phyloP scores from a whole-genome alignment of 2,329 filamentous ascomycete species.

The Exophiala aquamarina region DNA sequence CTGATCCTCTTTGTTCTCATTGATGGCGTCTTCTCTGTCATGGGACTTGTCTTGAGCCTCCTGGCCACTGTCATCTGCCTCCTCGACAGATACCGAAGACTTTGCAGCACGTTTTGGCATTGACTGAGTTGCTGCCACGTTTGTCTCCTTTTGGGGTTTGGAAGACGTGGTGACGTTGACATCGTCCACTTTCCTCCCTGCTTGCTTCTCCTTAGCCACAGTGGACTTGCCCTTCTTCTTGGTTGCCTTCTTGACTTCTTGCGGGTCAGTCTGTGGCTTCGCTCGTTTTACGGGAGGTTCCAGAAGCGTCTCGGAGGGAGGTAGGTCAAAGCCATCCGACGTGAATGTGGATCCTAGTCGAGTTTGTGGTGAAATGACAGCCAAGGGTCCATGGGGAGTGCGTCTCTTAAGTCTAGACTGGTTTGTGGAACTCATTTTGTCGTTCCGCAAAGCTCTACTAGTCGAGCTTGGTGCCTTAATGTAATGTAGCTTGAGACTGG shows the following conservation, averaged over 20 bases:
- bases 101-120: slow-evolving; percentile 13
- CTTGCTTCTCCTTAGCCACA: background rate
- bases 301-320: slow-evolving; percentile 5
- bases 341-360: slow-evolving; percentile 4
- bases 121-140: slow-evolving; percentile 12
- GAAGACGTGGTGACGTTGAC: background rate
- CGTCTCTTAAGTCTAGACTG: slow-evolving; percentile 12
- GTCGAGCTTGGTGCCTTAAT: no score
- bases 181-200: background rate
- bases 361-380: background rate
- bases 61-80: slow-evolving; percentile 3
- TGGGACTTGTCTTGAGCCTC: no score
- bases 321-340: slow-evolving; percentile 15
- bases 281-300: slow-evolving; percentile 7
- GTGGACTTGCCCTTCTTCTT: background rate
- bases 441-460: no score
- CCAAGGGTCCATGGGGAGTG: slow-evolving; percentile 2
- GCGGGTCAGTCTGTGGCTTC: slow-evolving; percentile 9
- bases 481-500: no score
- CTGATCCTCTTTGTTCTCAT: background rate
- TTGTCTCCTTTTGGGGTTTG: background rate
- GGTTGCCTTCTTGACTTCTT: background rate
- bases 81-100: slow-evolving; percentile 13
- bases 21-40: background rate
- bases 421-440: no score